These are phyloP conservation scores for Kernera saxatilis DNA, from an alignment of 345 rosid species.

Conservation along the genomic window DNA sequence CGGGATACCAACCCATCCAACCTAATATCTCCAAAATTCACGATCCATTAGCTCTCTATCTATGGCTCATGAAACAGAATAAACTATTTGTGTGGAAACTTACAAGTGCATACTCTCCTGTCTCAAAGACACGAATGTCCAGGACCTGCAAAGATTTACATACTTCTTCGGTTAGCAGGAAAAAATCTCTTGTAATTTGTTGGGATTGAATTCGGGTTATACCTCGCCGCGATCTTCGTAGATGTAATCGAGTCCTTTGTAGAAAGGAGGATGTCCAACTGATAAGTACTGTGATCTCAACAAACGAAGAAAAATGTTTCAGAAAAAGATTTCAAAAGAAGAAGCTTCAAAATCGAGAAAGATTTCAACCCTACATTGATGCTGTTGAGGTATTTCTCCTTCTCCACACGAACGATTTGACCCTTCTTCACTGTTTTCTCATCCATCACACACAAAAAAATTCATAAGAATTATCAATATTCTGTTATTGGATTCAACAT, in stretches of 20 bases:
- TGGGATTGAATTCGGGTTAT: not conserved
- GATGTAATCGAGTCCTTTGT: slow-evolving; percentile 91
- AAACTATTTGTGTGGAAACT: slow-evolving; percentile 29
- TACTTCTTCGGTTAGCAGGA: not conserved
- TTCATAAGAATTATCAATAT: not conserved
- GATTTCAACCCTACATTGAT: slow-evolving; percentile 46
- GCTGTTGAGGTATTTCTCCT: slow-evolving; percentile 88
- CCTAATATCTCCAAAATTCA: slow-evolving; percentile 31
- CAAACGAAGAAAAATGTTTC: not conserved
- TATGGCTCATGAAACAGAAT: not conserved
- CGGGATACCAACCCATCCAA: slow-evolving; percentile 91
- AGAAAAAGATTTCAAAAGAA: not conserved
- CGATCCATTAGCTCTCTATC: not conserved
- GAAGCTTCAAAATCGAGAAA: not conserved
- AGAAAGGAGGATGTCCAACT: slow-evolving; percentile 90
- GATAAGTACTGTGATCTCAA: slow-evolving; percentile 66
- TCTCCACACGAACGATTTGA: slow-evolving; percentile 96
- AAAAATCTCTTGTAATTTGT: no score
- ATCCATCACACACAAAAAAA: not conserved
- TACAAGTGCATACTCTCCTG: slow-evolving; percentile 93
- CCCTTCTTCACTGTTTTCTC: slow-evolving; percentile 86
- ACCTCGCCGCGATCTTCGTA: slow-evolving; percentile 98
- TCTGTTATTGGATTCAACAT: not conserved
- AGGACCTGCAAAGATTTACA: slow-evolving; percentile 41
- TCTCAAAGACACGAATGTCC: slow-evolving; percentile 82